Base-by-base conservation (phyloP, 1,284 basidiomycete species). In the Ceratorhiza oryzae-sativae region DNA sequence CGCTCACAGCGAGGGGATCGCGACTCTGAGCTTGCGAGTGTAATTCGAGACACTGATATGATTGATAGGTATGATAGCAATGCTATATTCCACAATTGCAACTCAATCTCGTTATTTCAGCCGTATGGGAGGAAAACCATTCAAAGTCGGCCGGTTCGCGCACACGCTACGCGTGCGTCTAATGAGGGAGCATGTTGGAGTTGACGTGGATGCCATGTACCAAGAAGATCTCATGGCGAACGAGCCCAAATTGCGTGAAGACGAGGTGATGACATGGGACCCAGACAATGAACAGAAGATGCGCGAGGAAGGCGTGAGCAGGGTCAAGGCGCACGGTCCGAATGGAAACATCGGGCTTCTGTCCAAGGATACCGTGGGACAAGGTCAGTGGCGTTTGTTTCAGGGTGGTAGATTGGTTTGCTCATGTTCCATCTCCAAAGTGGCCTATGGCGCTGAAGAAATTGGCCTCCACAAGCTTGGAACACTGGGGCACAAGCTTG, bases 1-100 rank as follows among this genome's bases (percentile, higher is more conserved):
- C 89, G 97, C 39, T 97, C 94, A 36, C 94, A 95, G 80, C 86
- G 94, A 25, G 97, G 97, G 45, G 97, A 99, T 80, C 90, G 97
- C 51, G 97, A 99, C 80, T 98, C 96, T 4, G 97, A 99, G 79
- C 82, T 99, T 23, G 93, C 95, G 3, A 90, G 92, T 48, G 89
- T 99, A 56, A 91, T 99, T 67, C 86, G 95, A 72, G 97, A 99
- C 79, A 98, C 96, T 4, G 97, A 99, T 79, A 92, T 98, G 93
- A 91, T 99, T 72, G 88, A 95, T 74, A 86, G 92, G 92, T 91
- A 76, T 72, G 86, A 81, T 32, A 58, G 23, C n/a, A 34, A 18
- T 27, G 49, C 42, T 10, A 9, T 0, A 49, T 42, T 56, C n/a
- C 32, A 13, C 13, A 15, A 25, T 45, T 4, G 45, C 23, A 32